phyloP scores from a whole-genome alignment of 148 eudicot genomes.

The Cornus kousa region DNA sequence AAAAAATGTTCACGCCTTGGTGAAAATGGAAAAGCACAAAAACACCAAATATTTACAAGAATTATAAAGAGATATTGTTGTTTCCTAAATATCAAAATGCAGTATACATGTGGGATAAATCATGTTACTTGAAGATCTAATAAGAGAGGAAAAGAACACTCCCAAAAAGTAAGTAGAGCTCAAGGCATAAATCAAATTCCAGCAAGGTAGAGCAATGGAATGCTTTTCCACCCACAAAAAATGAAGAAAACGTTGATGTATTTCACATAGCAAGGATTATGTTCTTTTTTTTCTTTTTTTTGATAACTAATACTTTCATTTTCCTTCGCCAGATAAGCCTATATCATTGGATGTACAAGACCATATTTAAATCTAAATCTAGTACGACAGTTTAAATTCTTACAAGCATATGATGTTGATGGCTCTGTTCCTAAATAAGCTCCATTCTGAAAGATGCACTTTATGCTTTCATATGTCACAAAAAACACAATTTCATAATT shows the following conservation, averaged over 20 bases:
- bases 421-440: not conserved
- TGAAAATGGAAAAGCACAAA: not conserved
- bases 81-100: not conserved
- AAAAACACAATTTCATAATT: not conserved
- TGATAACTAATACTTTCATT: not conserved
- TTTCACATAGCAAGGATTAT: too few relatives aligned
- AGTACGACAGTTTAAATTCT: not conserved
- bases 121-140: not conserved
- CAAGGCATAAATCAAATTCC: too few relatives aligned
- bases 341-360: not conserved
- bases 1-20: not conserved
- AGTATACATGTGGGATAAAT: not conserved
- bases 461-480: not conserved
- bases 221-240: too few relatives aligned
- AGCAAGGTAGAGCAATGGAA: too few relatives aligned
- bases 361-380: not conserved
- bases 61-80: not conserved
- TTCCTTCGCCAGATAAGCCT: not conserved
- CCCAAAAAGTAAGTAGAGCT: not conserved
- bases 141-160: not conserved
- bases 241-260: too few relatives aligned
- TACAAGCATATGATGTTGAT: not conserved
- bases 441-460: slow-evolving; percentile 3
- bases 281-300: too few relatives aligned
- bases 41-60: not conserved